Conservation (phyloP, 2,329 filamentous ascomycete genomes). For the Colletotrichum nymphaeae region DNA sequence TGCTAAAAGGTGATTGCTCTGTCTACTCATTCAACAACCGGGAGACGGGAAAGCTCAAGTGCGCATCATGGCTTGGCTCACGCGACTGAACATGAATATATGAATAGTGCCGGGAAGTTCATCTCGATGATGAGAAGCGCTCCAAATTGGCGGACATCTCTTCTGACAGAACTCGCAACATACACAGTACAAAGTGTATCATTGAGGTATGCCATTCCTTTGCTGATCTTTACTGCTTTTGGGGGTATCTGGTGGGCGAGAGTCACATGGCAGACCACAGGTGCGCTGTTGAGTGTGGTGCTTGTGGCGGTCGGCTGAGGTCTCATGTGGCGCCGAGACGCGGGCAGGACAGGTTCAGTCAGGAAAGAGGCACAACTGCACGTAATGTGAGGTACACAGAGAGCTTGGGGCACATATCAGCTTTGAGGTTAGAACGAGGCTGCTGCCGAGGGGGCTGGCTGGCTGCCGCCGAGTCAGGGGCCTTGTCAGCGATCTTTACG, state of each 20-base stretch:
- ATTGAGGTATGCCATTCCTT: neutral
- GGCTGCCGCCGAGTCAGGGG: neutral
- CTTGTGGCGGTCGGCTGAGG: neutral
- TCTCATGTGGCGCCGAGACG: neutral
- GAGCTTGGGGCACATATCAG: neutral
- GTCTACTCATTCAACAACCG: too few species aligned
- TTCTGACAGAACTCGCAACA: neutral
- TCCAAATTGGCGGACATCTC: neutral
- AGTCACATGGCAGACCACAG: slow-evolving; percentile 20
- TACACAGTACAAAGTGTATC: neutral
- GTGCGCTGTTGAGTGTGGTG: neutral
- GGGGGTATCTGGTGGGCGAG: neutral
- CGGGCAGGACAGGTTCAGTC: neutral
- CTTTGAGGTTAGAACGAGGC: neutral
- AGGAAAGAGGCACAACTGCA: too few species aligned
- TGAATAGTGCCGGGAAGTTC: neutral
- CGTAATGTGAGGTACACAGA: too few species aligned
- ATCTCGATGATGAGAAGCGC: slow-evolving; percentile 14
- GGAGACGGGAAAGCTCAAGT: too few species aligned
- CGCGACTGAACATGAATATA: too few species aligned
- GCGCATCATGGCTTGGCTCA: too few species aligned
- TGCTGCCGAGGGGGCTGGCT: neutral
- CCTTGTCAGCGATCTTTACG: slow-evolving; percentile 2
- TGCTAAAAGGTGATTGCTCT: too few species aligned
- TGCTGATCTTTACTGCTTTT: slow-evolving; percentile 16